Evolutionary conservation across 169 alveolate species (phyloP).

Genomic region (Plasmodium blacklocki): DNA sequence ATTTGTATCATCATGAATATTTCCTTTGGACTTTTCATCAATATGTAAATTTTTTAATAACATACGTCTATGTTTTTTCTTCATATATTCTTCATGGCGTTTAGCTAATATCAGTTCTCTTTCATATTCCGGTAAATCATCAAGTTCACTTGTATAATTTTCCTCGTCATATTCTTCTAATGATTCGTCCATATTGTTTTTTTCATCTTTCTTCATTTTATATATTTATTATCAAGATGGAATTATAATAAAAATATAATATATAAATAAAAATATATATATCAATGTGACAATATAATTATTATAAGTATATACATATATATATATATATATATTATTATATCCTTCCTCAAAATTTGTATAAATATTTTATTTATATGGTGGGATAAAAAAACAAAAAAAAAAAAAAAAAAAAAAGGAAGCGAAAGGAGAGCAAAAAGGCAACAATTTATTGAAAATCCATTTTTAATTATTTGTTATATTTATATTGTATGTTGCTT

Average conservation of each 20-base stretch:
- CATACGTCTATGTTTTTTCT: conserved; percentile 58
- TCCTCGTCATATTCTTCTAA: conserved; percentile 3
- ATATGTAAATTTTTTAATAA: conserved; percentile 42
- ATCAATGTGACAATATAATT: no score
- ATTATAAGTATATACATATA: no score
- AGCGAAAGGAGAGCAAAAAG: no score
- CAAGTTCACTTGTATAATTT: conserved; percentile 31
- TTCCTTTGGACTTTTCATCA: conserved; percentile 7
- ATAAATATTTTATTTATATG: no score
- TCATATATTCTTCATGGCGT: conserved; percentile 83
- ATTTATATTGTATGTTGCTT: no score
- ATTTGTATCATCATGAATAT: conserved; percentile 4
- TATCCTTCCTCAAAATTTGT: no score
- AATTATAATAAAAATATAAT: no score
- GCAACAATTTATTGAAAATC: no score
- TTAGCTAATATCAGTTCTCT: conserved; percentile 84
- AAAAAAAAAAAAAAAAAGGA: no score
- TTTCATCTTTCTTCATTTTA: conserved; percentile 4
- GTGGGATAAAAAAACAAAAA: no score
- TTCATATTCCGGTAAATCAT: conserved; percentile 82
- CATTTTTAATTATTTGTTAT: no score
- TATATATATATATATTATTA: no score
- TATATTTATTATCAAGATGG: background rate
- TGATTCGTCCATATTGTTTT: background rate
- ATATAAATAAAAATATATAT: background rate